phyloP scores from a whole-genome alignment of 1,139 yeast genomes.

The Hyphopichia khmerensis region DNA sequence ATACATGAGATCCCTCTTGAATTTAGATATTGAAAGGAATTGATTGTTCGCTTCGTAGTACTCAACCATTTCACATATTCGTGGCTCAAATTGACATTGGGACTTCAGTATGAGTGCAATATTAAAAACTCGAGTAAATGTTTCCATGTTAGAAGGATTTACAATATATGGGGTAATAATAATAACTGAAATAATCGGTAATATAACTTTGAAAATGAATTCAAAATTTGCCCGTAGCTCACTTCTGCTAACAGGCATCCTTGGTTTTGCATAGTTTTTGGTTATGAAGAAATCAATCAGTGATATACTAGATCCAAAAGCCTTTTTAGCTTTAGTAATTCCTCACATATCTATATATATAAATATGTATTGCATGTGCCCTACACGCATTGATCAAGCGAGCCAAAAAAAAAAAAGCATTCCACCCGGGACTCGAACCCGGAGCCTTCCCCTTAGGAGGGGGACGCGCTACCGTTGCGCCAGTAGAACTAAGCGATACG shows the following conservation, averaged over 20 bases:
- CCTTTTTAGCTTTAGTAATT: too few species aligned
- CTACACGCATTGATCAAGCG: too few species aligned
- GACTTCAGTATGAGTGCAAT: slow-evolving; percentile 13
- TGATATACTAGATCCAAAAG: too few species aligned
- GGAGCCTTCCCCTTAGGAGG: slow-evolving; percentile 96
- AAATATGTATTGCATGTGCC: too few species aligned
- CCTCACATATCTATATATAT: neutral
- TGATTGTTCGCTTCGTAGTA: neutral
- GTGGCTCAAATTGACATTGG: slow-evolving; percentile 15
- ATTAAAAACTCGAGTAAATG: slow-evolving; percentile 13
- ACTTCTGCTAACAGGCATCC: too few species aligned
- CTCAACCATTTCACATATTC: slow-evolving; percentile 9
- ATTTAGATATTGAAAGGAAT: slow-evolving; percentile 10
- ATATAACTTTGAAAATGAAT: slow-evolving; percentile 6
- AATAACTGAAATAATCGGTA: slow-evolving; percentile 8
- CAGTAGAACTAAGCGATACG: slow-evolving; percentile 57
- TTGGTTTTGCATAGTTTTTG: too few species aligned
- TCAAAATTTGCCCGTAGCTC: slow-evolving; percentile 6
- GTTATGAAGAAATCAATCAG: too few species aligned
- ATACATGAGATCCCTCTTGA: slow-evolving; percentile 15
- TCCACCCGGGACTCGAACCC: slow-evolving; percentile 97
- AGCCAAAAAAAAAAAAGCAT: slow-evolving; percentile 27
- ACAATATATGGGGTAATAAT: slow-evolving; percentile 9
- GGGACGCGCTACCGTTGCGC: slow-evolving; percentile 96
- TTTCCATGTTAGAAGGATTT: slow-evolving; percentile 11